Conservation (phyloP, 352 stramenopile genomes). For the Phytopythium vexans region DNA sequence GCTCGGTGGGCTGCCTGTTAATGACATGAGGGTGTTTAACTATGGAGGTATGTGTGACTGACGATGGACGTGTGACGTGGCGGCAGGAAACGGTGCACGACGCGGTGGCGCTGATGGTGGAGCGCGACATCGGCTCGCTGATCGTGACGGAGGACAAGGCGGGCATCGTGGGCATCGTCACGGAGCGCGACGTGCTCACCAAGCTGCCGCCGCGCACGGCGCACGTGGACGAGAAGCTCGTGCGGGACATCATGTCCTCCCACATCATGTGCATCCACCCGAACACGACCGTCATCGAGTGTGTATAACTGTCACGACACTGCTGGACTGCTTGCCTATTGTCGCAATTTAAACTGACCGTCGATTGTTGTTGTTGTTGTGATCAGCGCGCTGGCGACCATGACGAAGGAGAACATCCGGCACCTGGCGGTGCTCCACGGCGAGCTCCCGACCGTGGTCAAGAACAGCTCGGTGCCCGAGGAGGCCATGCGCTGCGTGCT, state of each 20-base stretch:
- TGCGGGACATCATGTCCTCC: conserved; percentile 81
- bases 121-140: conserved; percentile 75
- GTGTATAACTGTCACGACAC: conserved; percentile 4
- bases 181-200: conserved; percentile 76
- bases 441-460: conserved; percentile 66
- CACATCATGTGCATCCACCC: conserved; percentile 86
- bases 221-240: conserved; percentile 40
- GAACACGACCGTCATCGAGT: conserved; percentile 81
- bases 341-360: neutral
- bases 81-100: conserved; percentile 74
- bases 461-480: conserved; percentile 71
- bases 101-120: conserved; percentile 71
- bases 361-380: neutral
- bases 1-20: conserved; percentile 28
- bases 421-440: conserved; percentile 81
- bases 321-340: neutral
- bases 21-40: neutral
- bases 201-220: conserved; percentile 64
- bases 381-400: conserved; percentile 68
- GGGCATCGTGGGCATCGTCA: conserved; percentile 81
- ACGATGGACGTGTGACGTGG: conserved; percentile 2
- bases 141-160: conserved; percentile 73
- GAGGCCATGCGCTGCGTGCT: conserved; percentile 84
- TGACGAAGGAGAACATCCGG: conserved; percentile 86
- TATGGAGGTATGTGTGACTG: neutral